These are phyloP conservation scores for Candida pseudoviswanathii DNA, from an alignment of 1,139 yeast species.

Conservation along the genomic window DNA sequence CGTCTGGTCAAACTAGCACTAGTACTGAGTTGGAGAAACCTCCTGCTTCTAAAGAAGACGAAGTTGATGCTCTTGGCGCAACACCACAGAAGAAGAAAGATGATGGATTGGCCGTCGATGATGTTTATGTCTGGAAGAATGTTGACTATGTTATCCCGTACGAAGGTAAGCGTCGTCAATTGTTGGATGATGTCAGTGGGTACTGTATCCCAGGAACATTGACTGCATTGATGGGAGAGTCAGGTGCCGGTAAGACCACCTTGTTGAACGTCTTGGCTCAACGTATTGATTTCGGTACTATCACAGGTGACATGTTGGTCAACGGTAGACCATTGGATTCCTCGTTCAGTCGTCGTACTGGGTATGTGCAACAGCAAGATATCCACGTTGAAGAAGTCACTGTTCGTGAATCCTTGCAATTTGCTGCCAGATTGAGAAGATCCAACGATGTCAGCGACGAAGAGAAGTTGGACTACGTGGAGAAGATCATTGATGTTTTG, in stretches of 20 bases:
- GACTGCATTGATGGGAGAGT: slow-evolving; percentile 74
- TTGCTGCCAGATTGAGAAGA: slow-evolving; percentile 64
- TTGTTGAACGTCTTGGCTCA: slow-evolving; percentile 61
- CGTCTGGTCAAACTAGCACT: slow-evolving; percentile 2
- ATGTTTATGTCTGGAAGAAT: slow-evolving; percentile 46
- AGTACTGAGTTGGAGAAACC: not conserved
- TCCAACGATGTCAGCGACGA: slow-evolving; percentile 37
- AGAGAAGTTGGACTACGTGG: slow-evolving; percentile 56
- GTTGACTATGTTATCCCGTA: slow-evolving; percentile 44
- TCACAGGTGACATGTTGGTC: slow-evolving; percentile 66
- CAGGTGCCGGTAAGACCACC: slow-evolving; percentile 74
- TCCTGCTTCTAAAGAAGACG: slow-evolving; percentile 29
- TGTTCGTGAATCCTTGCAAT: slow-evolving; percentile 61
- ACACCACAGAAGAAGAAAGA: slow-evolving; percentile 7
- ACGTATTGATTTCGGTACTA: slow-evolving; percentile 58
- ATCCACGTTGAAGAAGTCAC: slow-evolving; percentile 59
- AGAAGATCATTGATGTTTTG: slow-evolving; percentile 53
- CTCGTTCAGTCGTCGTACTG: slow-evolving; percentile 60
- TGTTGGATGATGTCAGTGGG: slow-evolving; percentile 61
- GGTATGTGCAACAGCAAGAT: slow-evolving; percentile 69
- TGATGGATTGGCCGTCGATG: slow-evolving; percentile 28
- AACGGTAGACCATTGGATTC: slow-evolving; percentile 56
- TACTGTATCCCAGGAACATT: slow-evolving; percentile 68
- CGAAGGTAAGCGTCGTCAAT: slow-evolving; percentile 45
- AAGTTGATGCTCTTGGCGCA: slow-evolving; percentile 26